These are phyloP conservation scores for Cercospora sp. DNA, from an alignment of 2,329 filamentous ascomycete species.

Conservation along the genomic window DNA sequence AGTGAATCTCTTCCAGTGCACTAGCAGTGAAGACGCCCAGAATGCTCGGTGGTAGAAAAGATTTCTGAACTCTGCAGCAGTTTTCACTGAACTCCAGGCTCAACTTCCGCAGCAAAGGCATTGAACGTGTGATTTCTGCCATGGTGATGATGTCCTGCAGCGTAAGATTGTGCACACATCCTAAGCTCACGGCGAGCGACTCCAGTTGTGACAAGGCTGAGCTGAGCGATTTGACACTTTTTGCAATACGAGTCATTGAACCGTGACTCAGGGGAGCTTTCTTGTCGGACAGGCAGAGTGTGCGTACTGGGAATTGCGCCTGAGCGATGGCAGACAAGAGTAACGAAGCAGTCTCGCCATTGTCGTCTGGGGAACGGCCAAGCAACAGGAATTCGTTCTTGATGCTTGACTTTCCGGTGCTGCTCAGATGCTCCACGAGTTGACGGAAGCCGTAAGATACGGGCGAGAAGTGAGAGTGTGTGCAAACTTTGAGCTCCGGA, in stretches of 20 bases:
- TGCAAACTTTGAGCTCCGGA: slow-evolving; percentile 5
- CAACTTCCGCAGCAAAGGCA: neutral
- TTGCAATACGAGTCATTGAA: neutral
- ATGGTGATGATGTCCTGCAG: slow-evolving; percentile 1
- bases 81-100: slow-evolving; percentile 2
- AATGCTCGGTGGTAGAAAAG: neutral
- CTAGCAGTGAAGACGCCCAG: neutral
- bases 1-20: neutral
- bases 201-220: neutral
- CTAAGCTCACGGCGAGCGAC: neutral
- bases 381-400: slow-evolving; percentile 5
- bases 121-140: neutral
- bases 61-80: neutral
- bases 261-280: slow-evolving; percentile 1
- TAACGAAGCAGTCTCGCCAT: slow-evolving; percentile 8
- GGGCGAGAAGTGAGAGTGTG: slow-evolving; percentile 7
- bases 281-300: neutral
- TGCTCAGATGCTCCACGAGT: slow-evolving; percentile 1
- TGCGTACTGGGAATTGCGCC: neutral
- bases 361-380: slow-evolving; percentile 1
- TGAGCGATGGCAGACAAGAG: slow-evolving; percentile 7
- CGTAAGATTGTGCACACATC: slow-evolving; percentile 1
- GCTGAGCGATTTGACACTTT: neutral
- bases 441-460: slow-evolving; percentile 7
- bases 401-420: neutral